These are phyloP conservation scores for Picea abies DNA, from an alignment of 83 land plant species.

Conservation along the genomic window DNA sequence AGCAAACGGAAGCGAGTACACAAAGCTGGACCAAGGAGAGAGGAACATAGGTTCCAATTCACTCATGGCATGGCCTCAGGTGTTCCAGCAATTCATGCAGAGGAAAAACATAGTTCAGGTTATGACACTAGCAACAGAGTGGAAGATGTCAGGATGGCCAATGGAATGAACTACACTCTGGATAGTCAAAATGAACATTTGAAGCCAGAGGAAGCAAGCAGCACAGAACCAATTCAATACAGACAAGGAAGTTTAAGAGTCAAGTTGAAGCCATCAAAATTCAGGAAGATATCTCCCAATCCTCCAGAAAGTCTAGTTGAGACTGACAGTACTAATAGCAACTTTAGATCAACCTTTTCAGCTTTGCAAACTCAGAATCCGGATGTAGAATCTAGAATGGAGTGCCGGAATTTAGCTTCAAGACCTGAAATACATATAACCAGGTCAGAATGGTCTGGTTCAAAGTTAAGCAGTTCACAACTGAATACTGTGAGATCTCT, in stretches of 20 bases:
- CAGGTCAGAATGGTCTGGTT: background rate
- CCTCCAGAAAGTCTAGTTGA: background rate
- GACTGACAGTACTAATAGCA: background rate
- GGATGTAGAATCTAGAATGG: background rate
- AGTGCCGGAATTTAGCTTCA: background rate
- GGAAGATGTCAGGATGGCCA: background rate
- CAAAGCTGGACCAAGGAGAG: background rate
- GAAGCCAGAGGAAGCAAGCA: constrained; percentile 6
- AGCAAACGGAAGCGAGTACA: constrained; percentile 11
- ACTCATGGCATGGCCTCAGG: background rate
- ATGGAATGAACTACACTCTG: background rate
- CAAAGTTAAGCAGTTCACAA: background rate
- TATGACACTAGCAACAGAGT: background rate
- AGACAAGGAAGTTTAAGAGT: constrained; percentile 15
- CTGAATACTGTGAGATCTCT: background rate
- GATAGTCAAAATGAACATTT: background rate
- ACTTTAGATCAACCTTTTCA: background rate
- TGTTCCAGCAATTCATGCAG: constrained; percentile 4
- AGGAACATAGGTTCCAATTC: background rate
- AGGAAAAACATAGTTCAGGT: background rate
- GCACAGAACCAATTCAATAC: constrained; percentile 7
- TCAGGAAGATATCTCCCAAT: constrained; percentile 2
- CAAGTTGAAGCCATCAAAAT: constrained; percentile 17
- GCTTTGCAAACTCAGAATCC: background rate
- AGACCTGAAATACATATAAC: background rate